Conservation (phyloP, 176 grass and related monocot species). For the Pontederia paniculata region DNA sequence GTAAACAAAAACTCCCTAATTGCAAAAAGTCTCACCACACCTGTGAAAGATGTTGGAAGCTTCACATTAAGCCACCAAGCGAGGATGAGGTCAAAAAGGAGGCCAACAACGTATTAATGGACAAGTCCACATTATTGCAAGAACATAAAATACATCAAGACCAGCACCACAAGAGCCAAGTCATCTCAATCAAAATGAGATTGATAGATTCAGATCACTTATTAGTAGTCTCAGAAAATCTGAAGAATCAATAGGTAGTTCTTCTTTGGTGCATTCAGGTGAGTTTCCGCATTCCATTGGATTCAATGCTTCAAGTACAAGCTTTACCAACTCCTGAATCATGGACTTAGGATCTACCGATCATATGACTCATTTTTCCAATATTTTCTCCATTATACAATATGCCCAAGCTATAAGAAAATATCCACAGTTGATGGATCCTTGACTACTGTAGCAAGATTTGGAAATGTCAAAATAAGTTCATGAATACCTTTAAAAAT, state of each 20-base stretch:
- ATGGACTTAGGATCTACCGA: neutral
- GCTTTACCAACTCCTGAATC: neutral
- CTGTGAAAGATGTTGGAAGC: too few relatives aligned
- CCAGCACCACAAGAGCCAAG: too few relatives aligned
- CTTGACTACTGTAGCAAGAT: neutral
- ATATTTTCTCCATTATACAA: neutral
- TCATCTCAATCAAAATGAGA: too few relatives aligned
- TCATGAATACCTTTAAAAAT: neutral
- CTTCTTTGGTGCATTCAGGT: neutral
- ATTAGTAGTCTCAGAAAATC: neutral
- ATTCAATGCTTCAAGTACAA: neutral
- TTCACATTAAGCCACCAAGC: too few relatives aligned
- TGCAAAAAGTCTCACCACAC: neutral
- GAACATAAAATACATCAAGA: neutral
- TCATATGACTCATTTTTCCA: neutral
- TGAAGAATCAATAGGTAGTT: neutral
- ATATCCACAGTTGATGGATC: neutral
- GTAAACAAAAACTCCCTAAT: too few relatives aligned
- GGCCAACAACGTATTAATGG: neutral
- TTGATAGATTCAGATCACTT: too few relatives aligned
- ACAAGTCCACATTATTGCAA: neutral
- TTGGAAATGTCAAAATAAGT: neutral
- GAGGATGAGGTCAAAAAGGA: too few relatives aligned
- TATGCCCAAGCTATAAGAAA: conserved; percentile 2
- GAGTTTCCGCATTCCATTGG: neutral